Evolutionary conservation across 805 yeast genomes (phyloP), one percentile per base, ranked within the genome.

Genomic region (Brettanomyces sp.): DNA sequence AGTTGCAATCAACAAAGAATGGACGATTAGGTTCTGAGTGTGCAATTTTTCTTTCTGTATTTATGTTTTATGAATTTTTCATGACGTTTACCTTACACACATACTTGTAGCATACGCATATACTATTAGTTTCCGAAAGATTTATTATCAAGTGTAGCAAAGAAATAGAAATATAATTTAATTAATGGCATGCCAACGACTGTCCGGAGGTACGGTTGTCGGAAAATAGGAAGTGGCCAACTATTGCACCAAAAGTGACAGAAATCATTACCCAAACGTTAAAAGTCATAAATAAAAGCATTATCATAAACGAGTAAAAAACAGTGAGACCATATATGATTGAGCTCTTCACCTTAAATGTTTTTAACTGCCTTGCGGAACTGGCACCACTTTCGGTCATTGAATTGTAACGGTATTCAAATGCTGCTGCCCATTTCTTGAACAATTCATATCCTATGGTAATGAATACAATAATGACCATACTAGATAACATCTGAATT

Each of bases 281-380:
- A 54, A 68, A 72, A 8, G 71, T 67, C 77, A 72, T 72, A 47
- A 72, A 72, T 11, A 72, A 66, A 52, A 72, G 59, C 77, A 72
- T 72, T 52, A 72, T 63, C 55, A 68, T 57, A 47, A 72, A 69
- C 3, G 73, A 68, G 52, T 66, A 69, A 14, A 69, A 67, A n/a
- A 70, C 72, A 46, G 65, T 60, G 14, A 66, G 22, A 1, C 72
- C 74, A 49, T 72, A 71, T 12, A 66, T 43, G 2, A 56, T n/a
- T 1, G 71, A 57, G 47, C 57, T 54, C 36, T 56, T 60, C 3
- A 59, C 12, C 42, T 57, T 64, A 47, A 51, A 58, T 2, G 41
- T 43, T 13, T 48, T 46, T 14, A 57, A 52, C 52, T 53, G 49
- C 4, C 18, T 47, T 4, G 47, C 52, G 8, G 60, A 46, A 3